Evolutionary conservation across 2,329 filamentous ascomycete genomes (phyloP).

Genomic region (Ophiostoma himal-ulmi): DNA sequence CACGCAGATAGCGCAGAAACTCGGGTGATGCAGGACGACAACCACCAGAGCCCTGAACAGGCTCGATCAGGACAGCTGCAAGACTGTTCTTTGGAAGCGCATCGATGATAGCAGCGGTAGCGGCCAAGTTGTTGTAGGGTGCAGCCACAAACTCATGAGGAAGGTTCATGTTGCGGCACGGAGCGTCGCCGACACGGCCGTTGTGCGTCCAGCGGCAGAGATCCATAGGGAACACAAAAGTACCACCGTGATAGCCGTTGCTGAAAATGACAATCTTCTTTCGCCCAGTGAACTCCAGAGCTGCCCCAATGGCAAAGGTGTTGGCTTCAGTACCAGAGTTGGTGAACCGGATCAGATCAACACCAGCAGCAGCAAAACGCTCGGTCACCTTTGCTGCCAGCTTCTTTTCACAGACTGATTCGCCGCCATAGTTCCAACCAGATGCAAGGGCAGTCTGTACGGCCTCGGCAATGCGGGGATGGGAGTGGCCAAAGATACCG

Average conservation of each 20-base stretch:
- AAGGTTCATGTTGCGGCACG: conserved; percentile 42
- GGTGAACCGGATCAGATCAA: conserved; percentile 54
- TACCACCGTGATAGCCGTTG: conserved; percentile 47
- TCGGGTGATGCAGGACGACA: conserved; percentile 44
- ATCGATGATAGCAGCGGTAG: conserved; percentile 40
- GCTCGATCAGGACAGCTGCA: conserved; percentile 60
- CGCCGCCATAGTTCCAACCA: conserved; percentile 51
- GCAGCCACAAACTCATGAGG: conserved; percentile 52
- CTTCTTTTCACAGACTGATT: conserved; percentile 44
- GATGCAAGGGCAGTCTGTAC: conserved; percentile 22
- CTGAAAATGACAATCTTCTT: conserved; percentile 48
- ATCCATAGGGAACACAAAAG: conserved; percentile 32
- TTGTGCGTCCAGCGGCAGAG: conserved; percentile 24
- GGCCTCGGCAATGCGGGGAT: conserved; percentile 11
- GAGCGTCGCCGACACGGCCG: conserved; percentile 29
- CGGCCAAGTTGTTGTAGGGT: conserved; percentile 54
- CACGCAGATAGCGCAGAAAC: conserved; percentile 42
- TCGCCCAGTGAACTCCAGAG: conserved; percentile 40
- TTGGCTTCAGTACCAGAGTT: conserved; percentile 63
- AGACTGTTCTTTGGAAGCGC: conserved; percentile 38
- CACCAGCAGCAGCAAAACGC: conserved; percentile 40
- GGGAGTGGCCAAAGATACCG: conserved; percentile 50
- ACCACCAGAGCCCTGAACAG: conserved; percentile 58
- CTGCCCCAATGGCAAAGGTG: conserved; percentile 49
- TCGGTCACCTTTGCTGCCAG: conserved; percentile 47